Evolutionary conservation across 768 basidiomycete species (phyloP).

Genomic region (Phylloporus rhodoxanthus): DNA sequence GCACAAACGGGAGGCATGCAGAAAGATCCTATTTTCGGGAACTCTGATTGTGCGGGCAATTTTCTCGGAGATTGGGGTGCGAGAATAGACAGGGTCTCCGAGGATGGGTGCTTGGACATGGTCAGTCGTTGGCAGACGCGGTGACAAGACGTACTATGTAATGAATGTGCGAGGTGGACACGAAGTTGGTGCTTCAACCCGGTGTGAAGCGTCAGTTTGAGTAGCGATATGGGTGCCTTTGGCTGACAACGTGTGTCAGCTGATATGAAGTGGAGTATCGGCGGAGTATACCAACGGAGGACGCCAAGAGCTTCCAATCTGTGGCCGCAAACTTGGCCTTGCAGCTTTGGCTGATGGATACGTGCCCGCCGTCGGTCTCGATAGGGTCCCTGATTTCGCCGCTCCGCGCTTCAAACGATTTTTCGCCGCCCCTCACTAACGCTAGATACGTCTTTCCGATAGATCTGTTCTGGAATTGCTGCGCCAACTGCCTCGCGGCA

Average conservation of each 20-base stretch:
- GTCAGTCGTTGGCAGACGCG: slow-evolving; percentile 9
- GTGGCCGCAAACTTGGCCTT: slow-evolving; percentile 30
- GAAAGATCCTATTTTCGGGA: slow-evolving; percentile 46
- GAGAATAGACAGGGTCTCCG: slow-evolving; percentile 52
- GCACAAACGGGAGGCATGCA: slow-evolving; percentile 56
- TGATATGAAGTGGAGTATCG: slow-evolving; percentile 14
- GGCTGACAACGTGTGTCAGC: slow-evolving; percentile 29
- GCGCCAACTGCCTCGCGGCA: slow-evolving; percentile 44
- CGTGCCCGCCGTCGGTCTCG: slow-evolving; percentile 39
- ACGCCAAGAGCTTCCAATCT: slow-evolving; percentile 55
- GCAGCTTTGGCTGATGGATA: slow-evolving; percentile 29
- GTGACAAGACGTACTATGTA: slow-evolving; percentile 37
- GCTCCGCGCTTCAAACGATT: slow-evolving; percentile 37
- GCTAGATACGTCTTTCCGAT: slow-evolving; percentile 61
- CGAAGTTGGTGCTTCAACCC: slow-evolving; percentile 69
- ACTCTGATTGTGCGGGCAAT: slow-evolving; percentile 26
- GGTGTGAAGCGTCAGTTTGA: slow-evolving; percentile 52
- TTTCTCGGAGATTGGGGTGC: slow-evolving; percentile 29
- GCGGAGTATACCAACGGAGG: slow-evolving; percentile 43
- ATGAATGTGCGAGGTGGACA: slow-evolving; percentile 50
- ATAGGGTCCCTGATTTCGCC: slow-evolving; percentile 43
- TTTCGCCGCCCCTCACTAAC: slow-evolving; percentile 48
- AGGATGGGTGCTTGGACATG: slow-evolving; percentile 53
- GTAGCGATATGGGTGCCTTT: slow-evolving; percentile 47
- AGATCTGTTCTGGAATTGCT: slow-evolving; percentile 45